Base-by-base conservation (phyloP, 2,329 filamentous ascomycete genomes). In the Pseudocercospora eumusae region DNA sequence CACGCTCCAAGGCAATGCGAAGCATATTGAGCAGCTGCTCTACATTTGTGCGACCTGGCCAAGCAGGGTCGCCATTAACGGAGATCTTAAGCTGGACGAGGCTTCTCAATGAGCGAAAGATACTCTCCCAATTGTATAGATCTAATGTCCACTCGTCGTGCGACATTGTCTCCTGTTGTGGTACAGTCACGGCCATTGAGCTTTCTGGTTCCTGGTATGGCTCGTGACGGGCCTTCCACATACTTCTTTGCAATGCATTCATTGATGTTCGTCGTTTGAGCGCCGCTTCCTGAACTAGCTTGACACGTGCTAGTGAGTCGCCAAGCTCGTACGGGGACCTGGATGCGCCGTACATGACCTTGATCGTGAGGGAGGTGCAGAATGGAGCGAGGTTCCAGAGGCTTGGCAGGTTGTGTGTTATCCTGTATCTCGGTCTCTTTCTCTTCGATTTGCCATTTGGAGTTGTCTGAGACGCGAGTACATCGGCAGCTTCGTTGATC, bases 21-120 rank as follows among this genome's bases (percentile, higher is more conserved):
- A 75, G 60, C 10, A 62, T 56, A 9, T 73, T 56, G 25, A 75
- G 63, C 1, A 50, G 63, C 4, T 62, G 59, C 65, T 75, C 73
- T 25, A 71, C 55, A 4, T 62, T 57, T 5, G 66, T 71, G 21
- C 65, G 65, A 6, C 71, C 72, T 11, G 68, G 65, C 74, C 74
- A 75, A 3, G 47, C 62, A n/a, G 71, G 59, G 27, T 74, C 67
- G 31, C 69, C 70, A 36, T 68, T 63, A 36, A 68, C 53, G n/a
- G 66, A 66, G 5, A 75, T 53, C 4, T 63, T 68, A 13, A 76
- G 55, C 28, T 42, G 62, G 3, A 42, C 56, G 42, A 63, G 65
- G 31, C 47, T 66, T 21, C 55, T 52, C 56, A 69, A 70, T 8
- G 53, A 59, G 8, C 61, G 55, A 18, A 75, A 68, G 13, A 72